Evolutionary conservation across 352 stramenopile species (phyloP).

Genomic region (Phytopythium cucurbitacearum): DNA sequence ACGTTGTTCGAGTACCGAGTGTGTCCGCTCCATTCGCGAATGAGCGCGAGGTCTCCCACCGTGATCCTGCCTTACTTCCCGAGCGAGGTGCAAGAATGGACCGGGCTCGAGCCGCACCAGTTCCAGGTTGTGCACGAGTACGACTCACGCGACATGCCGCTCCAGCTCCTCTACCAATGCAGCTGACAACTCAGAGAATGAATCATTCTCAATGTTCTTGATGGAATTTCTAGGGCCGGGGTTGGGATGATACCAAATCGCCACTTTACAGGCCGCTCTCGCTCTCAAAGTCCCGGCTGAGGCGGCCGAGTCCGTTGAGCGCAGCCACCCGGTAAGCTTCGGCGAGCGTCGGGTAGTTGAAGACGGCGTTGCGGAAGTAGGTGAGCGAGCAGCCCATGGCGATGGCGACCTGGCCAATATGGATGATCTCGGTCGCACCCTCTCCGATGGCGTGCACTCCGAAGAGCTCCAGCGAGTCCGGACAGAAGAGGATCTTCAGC

Average conservation of each 20-base stretch:
- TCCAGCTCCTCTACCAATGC: too few species aligned
- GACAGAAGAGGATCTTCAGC: constrained; percentile 88
- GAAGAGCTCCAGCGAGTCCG: constrained; percentile 70
- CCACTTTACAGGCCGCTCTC: constrained; percentile 6
- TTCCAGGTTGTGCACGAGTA: too few species aligned
- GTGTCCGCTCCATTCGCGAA: too few species aligned
- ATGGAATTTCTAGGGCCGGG: too few species aligned
- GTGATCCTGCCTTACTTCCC: too few species aligned
- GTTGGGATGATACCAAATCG: background rate
- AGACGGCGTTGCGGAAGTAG: constrained; percentile 89
- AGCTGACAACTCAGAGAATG: too few species aligned
- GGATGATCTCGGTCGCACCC: constrained; percentile 89
- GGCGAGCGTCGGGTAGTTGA: constrained; percentile 91
- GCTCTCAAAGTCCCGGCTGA: constrained; percentile 75
- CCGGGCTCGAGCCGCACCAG: too few species aligned
- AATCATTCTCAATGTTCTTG: too few species aligned
- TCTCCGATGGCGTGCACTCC: constrained; percentile 88
- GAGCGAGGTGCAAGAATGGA: too few species aligned
- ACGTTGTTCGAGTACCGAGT: too few species aligned
- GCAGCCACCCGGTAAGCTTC: constrained; percentile 88
- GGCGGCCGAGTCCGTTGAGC: constrained; percentile 80
- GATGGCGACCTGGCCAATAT: constrained; percentile 90
- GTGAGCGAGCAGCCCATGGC: constrained; percentile 74
- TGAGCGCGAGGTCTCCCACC: too few species aligned
- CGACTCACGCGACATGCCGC: too few species aligned